Conservation (phyloP, 176 grass and related monocot genomes). For the Panicum miliaceum region DNA sequence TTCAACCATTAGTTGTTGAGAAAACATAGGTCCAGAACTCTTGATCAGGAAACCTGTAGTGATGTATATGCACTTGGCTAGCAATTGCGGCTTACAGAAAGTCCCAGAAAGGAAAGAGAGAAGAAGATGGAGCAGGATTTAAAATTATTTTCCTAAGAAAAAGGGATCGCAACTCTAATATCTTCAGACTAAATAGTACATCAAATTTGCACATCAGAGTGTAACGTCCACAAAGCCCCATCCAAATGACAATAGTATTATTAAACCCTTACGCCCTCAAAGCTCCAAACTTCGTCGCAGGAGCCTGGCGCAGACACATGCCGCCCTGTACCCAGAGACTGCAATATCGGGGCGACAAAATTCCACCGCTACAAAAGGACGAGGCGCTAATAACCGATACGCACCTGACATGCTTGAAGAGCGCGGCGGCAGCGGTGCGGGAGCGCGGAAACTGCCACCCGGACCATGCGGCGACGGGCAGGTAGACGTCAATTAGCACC, state of each 20-base stretch:
- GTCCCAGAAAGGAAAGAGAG: background rate
- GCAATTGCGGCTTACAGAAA: background rate
- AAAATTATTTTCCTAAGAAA: background rate
- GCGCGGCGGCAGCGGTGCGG: constrained; percentile 44
- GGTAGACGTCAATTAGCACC: constrained; percentile 75
- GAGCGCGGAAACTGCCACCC: constrained; percentile 80
- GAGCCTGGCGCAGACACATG: background rate
- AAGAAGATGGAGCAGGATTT: background rate
- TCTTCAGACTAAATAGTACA: background rate
- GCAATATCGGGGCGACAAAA: background rate
- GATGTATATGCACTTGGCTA: background rate
- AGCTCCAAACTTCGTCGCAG: background rate
- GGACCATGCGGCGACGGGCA: constrained; percentile 67
- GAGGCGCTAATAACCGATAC: background rate
- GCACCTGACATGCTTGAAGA: constrained; percentile 88
- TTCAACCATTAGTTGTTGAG: background rate
- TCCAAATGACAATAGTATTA: background rate
- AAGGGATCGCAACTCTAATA: background rate
- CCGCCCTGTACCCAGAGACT: background rate
- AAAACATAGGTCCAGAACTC: background rate
- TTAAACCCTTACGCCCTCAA: background rate
- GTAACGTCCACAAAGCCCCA: background rate
- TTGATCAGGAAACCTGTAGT: background rate
- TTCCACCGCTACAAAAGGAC: background rate
- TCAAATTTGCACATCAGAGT: background rate